Conservation (phyloP, 2,329 filamentous ascomycete genomes). For the Fusarium torulosum region DNA sequence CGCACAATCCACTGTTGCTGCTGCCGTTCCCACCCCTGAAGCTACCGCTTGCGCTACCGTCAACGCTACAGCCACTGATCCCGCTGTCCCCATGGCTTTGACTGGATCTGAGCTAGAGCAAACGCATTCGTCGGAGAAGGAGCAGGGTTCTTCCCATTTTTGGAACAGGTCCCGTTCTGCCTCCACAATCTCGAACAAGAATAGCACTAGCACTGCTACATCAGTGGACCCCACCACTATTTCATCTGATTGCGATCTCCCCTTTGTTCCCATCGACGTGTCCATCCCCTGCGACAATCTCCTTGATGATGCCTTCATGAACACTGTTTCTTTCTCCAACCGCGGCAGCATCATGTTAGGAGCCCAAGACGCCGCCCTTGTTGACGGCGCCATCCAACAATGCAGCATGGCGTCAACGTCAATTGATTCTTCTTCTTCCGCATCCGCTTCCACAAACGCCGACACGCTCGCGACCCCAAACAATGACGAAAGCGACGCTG, state of each 20-base stretch:
- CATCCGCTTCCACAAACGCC: constrained; percentile 12
- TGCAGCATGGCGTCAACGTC: constrained; percentile 10
- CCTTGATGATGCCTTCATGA: constrained; percentile 70
- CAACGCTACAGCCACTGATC: constrained; percentile 39
- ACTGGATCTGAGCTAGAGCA: constrained; percentile 32
- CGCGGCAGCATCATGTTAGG: constrained; percentile 73
- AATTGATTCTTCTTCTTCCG: constrained; percentile 21
- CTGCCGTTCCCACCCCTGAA: constrained; percentile 20
- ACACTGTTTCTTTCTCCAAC: constrained; percentile 70
- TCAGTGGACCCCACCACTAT: constrained; percentile 28
- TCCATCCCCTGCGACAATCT: constrained; percentile 68
- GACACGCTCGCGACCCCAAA: constrained; percentile 28
- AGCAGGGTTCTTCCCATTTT: constrained; percentile 46
- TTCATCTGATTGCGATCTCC: constrained; percentile 49
- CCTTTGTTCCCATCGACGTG: constrained; percentile 66
- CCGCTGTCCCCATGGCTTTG: constrained; percentile 31
- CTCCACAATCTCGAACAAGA: constrained; percentile 46
- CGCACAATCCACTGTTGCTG: constrained; percentile 26
- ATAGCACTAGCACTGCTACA: constrained; percentile 46
- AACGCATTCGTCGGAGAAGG: constrained; percentile 33
- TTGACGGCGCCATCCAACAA: constrained; percentile 41
- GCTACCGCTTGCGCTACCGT: constrained; percentile 37
- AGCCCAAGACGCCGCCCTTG: constrained; percentile 54
- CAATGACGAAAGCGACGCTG: constrained; percentile 40
- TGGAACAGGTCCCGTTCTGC: constrained; percentile 46